phyloP scores from a whole-genome alignment of 2,329 filamentous ascomycete species.

The Colletotrichum liaoningense region DNA sequence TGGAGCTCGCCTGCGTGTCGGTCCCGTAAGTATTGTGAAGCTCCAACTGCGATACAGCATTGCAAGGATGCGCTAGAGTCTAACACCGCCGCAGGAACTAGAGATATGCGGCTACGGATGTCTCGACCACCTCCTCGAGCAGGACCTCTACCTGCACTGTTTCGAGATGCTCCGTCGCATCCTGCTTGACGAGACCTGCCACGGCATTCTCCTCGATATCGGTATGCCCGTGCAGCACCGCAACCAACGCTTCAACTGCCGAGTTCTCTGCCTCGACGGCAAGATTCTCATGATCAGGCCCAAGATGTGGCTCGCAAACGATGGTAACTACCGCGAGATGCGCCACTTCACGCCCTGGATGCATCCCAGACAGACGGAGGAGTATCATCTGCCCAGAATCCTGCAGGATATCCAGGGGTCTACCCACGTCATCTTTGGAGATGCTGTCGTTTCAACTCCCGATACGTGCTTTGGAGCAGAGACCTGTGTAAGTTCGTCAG shows the following conservation, averaged over 20 bases:
- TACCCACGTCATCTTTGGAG: slow-evolving; percentile 71
- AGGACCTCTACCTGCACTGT: slow-evolving; percentile 67
- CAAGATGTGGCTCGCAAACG: slow-evolving; percentile 76
- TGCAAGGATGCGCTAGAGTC: background rate
- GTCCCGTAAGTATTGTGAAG: slow-evolving; percentile 56
- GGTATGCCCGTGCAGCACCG: slow-evolving; percentile 70
- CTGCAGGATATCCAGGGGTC: slow-evolving; percentile 63
- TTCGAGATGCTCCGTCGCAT: slow-evolving; percentile 74
- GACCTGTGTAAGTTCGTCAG: slow-evolving; percentile 63
- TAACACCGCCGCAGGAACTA: slow-evolving; percentile 49
- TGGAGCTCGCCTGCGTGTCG: slow-evolving; percentile 66
- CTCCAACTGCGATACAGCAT: background rate
- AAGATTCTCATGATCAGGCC: slow-evolving; percentile 79
- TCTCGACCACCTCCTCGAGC: slow-evolving; percentile 48
- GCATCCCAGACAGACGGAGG: slow-evolving; percentile 67
- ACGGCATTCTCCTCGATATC: slow-evolving; percentile 75
- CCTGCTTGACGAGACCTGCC: slow-evolving; percentile 66
- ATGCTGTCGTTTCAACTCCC: slow-evolving; percentile 68
- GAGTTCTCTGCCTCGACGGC: slow-evolving; percentile 63
- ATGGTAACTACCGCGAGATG: slow-evolving; percentile 72
- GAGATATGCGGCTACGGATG: slow-evolving; percentile 63
- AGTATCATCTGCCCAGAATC: slow-evolving; percentile 72
- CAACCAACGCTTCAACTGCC: slow-evolving; percentile 51
- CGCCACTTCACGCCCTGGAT: slow-evolving; percentile 75
- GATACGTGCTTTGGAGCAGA: slow-evolving; percentile 70